These are phyloP conservation scores for Leccinum fibrillosum DNA, from an alignment of 768 basidiomycete species.

Conservation along the genomic window DNA sequence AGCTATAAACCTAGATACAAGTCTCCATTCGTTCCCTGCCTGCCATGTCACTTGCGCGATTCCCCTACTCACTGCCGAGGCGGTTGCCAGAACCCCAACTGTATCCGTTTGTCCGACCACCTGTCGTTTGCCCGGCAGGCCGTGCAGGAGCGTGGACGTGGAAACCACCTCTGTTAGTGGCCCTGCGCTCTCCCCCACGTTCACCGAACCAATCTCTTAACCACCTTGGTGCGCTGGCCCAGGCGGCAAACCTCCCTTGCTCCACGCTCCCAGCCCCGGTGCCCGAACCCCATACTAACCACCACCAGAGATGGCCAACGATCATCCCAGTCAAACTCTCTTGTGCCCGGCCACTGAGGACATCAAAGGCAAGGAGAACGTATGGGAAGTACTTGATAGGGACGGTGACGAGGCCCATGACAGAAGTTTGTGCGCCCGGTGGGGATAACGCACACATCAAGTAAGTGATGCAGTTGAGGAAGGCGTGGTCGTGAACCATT, in stretches of 20 bases:
- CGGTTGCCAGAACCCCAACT: conserved; percentile 56
- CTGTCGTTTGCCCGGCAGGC: conserved; percentile 18
- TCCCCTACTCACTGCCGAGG: conserved; percentile 36
- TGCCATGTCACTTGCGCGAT: not conserved
- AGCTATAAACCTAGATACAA: conserved; percentile 5
- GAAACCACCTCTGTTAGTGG: conserved; percentile 46
- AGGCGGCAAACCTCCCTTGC: conserved; percentile 37
- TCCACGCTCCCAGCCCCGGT: conserved; percentile 37
- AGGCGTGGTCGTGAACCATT: conserved; percentile 56
- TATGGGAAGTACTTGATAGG: conserved; percentile 75
- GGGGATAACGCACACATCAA: conserved; percentile 65
- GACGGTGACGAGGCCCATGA: conserved; percentile 77
- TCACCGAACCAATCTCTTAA: conserved; percentile 47
- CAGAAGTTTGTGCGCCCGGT: conserved; percentile 61
- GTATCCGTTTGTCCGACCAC: conserved; percentile 32
- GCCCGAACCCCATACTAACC: conserved; percentile 54
- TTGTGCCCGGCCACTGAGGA: conserved; percentile 63
- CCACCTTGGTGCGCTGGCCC: conserved; percentile 59
- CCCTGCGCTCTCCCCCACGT: conserved; percentile 32
- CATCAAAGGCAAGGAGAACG: conserved; percentile 68
- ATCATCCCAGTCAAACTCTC: conserved; percentile 64
- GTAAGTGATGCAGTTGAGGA: conserved; percentile 68
- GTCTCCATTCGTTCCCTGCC: not conserved
- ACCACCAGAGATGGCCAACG: conserved; percentile 82
- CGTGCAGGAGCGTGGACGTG: conserved; percentile 56